Evolutionary conservation across 495 filamentous ascomycete species (phyloP), one percentile per base, ranked within the genome.

Genomic region (Aspergillus nanangensis): DNA sequence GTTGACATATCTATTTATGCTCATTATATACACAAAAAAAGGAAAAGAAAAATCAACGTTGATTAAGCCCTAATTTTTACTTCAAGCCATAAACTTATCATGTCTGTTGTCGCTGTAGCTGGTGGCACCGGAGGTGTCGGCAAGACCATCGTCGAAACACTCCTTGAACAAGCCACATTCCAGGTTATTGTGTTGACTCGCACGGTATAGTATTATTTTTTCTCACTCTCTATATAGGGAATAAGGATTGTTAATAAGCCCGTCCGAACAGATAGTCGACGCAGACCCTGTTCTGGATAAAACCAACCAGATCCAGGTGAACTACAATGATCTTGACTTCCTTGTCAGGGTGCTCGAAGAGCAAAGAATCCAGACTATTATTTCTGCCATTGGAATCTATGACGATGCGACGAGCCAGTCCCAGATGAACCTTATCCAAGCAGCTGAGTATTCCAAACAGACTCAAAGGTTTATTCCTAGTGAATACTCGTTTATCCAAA

Each of bases 101-200:
- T 78, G 77, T 45, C 61, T 3, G 52, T 68, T 8, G 57, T 81
- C 41, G 76, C 75, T 11, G 67, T 81, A 21, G 75, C 78, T 25
- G 78, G 78, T 18, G 77, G 78, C 7, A 75, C 72, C 21, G 75
- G 75, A 8, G 66, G 62, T 19, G 55, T 81, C 14, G 78, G 78
- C 5, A 68, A 66, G 38, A 71, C 74, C 11, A 60, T 81, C 36
- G 69, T 80, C 18, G 75, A 78, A 9, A 68, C 48, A 31, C 40
- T 80, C 27, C 13, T 59, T 0, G 50, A 66, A 9, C 53, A 62
- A 4, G 35, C 60, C 4, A 68, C 69, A 42, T 64, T 76, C 44
- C 33, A 69, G 17, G 60, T 78, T 10, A 57, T 71, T 13, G 56
- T 79, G 13, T 43, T 80, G 17, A 67, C 67, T 25, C 65, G 77